Conservation (phyloP, 2,329 filamentous ascomycete genomes). For the Fonsecaea erecta region DNA sequence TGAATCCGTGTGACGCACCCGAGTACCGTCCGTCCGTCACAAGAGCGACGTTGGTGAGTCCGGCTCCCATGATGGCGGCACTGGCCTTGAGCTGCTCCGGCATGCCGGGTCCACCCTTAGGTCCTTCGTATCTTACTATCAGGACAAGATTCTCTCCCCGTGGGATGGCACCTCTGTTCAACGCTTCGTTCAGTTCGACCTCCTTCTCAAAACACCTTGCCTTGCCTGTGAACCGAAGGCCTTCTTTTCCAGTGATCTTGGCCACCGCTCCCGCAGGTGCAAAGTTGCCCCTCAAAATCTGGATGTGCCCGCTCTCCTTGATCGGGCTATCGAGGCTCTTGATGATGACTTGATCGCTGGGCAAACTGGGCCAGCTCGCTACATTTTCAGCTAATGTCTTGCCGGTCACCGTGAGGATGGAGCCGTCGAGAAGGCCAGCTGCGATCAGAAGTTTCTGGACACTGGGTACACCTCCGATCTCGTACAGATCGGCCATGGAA, state of each 20-base stretch:
- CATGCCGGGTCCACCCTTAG: constrained; percentile 93
- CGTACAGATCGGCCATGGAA: constrained; percentile 85
- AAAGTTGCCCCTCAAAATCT: constrained; percentile 84
- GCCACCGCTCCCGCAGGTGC: constrained; percentile 88
- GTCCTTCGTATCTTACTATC: constrained; percentile 90
- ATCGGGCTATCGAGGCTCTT: constrained; percentile 79
- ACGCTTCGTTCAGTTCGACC: constrained; percentile 72
- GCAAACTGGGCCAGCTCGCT: constrained; percentile 73
- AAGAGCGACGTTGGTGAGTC: constrained; percentile 82
- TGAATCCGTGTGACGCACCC: constrained; percentile 88
- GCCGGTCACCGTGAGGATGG: constrained; percentile 80
- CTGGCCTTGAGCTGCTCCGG: constrained; percentile 89
- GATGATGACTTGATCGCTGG: constrained; percentile 82
- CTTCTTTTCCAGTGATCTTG: constrained; percentile 97
- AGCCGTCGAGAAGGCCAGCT: constrained; percentile 74
- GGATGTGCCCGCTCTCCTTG: constrained; percentile 84
- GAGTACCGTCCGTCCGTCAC: constrained; percentile 92
- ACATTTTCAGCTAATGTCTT: constrained; percentile 84
- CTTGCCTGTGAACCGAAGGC: constrained; percentile 76
- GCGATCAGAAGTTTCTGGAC: constrained; percentile 86
- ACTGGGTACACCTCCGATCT: constrained; percentile 81
- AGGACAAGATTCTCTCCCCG: constrained; percentile 82
- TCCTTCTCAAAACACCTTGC: constrained; percentile 89
- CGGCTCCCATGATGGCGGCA: constrained; percentile 90
- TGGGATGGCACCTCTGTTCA: constrained; percentile 71